Percentiles rank a stretch among this genome's conserved stretches.
These are phyloP conservation scores for Mucuna pruriens DNA, from an alignment of 306 rosid genomes.

Conservation along the genomic window DNA sequence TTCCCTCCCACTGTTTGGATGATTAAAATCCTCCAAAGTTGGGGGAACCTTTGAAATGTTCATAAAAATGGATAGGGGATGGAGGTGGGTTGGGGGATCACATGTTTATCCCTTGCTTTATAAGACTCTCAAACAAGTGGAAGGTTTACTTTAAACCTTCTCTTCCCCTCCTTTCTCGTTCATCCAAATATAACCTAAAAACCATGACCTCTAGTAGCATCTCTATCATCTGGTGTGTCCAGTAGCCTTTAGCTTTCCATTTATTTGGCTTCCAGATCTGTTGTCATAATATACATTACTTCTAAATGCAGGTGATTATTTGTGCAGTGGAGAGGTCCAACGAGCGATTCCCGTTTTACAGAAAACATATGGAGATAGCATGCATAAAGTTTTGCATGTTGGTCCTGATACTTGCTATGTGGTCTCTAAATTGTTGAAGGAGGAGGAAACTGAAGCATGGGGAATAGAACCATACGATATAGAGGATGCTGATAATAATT, in stretches of 20 bases:
- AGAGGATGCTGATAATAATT: slow-evolving; percentile 67
- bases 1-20: neutral
- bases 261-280: slow-evolving; percentile 2
- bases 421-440: slow-evolving; percentile 58
- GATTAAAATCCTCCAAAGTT: neutral
- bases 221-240: neutral
- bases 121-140: neutral
- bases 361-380: slow-evolving; percentile 66
- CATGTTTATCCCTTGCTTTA: neutral
- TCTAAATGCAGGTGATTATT: slow-evolving; percentile 61
- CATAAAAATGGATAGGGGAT: neutral
- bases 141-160: neutral
- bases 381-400: slow-evolving; percentile 74
- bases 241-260: slow-evolving; percentile 7
- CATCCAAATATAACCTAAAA: neutral
- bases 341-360: slow-evolving; percentile 60
- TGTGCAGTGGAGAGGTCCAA: slow-evolving; percentile 69
- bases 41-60: neutral
- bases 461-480: slow-evolving; percentile 76
- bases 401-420: slow-evolving; percentile 71
- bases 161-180: neutral
- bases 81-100: neutral
- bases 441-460: slow-evolving; percentile 85
- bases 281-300: slow-evolving; percentile 16
- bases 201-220: neutral